Evolutionary conservation across 306 rosid species (phyloP).

Genomic region (Cucurbita argyrosperma): DNA sequence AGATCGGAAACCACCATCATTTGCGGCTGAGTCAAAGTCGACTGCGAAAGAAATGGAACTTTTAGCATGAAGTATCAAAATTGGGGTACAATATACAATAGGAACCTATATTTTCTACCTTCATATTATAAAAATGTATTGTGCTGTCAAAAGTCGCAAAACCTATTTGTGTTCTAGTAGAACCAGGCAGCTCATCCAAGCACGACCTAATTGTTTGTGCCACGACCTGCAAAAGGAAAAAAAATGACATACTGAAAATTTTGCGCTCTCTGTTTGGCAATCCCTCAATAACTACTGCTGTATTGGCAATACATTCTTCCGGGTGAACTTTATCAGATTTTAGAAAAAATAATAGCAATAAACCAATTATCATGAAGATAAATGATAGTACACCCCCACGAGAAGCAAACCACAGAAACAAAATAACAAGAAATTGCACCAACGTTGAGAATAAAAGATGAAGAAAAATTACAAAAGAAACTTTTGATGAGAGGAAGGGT

Average conservation of each 20-base stretch:
- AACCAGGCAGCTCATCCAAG: constrained; percentile 91
- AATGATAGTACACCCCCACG: not conserved
- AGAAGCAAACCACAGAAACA: not conserved
- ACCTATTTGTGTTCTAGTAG: constrained; percentile 94
- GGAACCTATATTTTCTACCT: constrained; percentile 35
- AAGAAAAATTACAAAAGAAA: not conserved
- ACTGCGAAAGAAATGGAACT: constrained; percentile 33
- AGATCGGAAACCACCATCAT: constrained; percentile 98
- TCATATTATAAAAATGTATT: constrained; percentile 90
- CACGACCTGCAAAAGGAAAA: constrained; percentile 47
- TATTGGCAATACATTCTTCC: not conserved
- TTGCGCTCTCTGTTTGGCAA: not conserved
- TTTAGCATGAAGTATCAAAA: constrained; percentile 10
- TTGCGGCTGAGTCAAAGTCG: constrained; percentile 92
- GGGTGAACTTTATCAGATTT: not conserved
- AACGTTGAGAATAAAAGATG: not conserved
- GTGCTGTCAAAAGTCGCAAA: constrained; percentile 98
- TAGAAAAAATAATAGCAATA: not conserved
- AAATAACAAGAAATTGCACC: not conserved
- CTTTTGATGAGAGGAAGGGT: not conserved
- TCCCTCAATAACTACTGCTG: not conserved
- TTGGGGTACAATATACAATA: not conserved
- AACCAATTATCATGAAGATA: not conserved
- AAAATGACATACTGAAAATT: constrained; percentile 8
- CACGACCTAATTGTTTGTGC: constrained; percentile 85